Evolutionary conservation across 1,284 basidiomycete genomes (phyloP), one percentile per base, ranked within the genome.

Genomic region (Mrakiaceae sp.): DNA sequence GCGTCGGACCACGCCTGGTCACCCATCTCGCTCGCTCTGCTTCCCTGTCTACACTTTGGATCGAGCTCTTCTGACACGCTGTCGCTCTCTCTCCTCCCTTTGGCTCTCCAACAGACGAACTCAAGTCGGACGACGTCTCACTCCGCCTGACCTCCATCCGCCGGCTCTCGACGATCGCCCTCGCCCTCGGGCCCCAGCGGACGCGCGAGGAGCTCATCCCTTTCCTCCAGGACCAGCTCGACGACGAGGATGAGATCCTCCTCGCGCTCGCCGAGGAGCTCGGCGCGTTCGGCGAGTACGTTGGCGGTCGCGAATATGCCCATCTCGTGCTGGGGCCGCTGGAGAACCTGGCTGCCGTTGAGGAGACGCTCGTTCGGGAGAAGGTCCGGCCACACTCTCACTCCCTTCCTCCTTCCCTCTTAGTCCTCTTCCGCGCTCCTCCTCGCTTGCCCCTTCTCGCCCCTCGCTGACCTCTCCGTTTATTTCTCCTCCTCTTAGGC

Each of bases 161-260:
- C 78, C 91, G 95, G 76, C 85, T 99, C 74, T 94, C 93, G 67
- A 99, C 96, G 63, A 99, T 99, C 78, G 96, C 96, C 3, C 84
- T 99, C 68, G 96, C 96, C 51, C 83, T 99, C 60, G 96, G 96
- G 11, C 87, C 93, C 46, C 89, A 96, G 80, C 88, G 96, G 69
- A 89, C 95, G 48, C 86, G 96, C 68, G 90, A 95, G 67, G 96
- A 99, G 77, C 84, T 99, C 69, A 85, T 99, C 69, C 91, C 94
- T 1, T 99, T 99, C 80, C 83, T 99, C 66, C 79, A 80, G 70
- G 95, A 99, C 74, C 96, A 93, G 49, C 86, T 98, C 70, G 96
- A 99, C 77, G 96, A 99, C 74, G 96, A 99, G 78, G 96, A 99
- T 76, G 96, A 99, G 75, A 95, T 99, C 44, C 81, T 99, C 50